Evolutionary conservation across 805 yeast genomes (phyloP).

Genomic region (Scheffersomyces stipitis): DNA sequence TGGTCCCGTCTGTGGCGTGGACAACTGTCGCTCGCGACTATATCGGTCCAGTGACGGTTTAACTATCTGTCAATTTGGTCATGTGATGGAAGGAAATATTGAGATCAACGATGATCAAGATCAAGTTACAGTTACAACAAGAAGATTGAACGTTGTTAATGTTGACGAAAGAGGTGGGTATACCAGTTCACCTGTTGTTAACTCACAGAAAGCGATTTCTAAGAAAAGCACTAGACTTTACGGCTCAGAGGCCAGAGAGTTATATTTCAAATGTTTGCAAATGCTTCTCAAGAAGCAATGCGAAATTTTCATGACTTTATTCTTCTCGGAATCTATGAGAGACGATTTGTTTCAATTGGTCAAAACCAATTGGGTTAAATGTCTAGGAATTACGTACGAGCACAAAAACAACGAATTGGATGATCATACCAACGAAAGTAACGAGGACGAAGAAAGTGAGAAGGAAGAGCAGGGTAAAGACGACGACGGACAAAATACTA

Average conservation of each 20-base stretch:
- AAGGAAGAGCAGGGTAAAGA: too few relatives aligned
- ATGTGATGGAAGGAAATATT: slow-evolving; percentile 75
- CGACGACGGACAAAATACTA: not conserved
- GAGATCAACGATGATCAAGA: slow-evolving; percentile 86
- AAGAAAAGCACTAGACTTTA: slow-evolving; percentile 25
- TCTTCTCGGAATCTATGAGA: slow-evolving; percentile 8
- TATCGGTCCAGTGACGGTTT: slow-evolving; percentile 77
- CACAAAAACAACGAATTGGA: not conserved
- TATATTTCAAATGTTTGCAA: slow-evolving; percentile 51
- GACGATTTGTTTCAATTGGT: slow-evolving; percentile 20
- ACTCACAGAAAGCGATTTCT: not conserved
- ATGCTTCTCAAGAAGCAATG: slow-evolving; percentile 49
- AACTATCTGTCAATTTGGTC: slow-evolving; percentile 86
- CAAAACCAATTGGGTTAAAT: slow-evolving; percentile 33
- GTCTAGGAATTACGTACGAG: slow-evolving; percentile 9
- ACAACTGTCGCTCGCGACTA: slow-evolving; percentile 79
- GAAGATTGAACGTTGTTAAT: slow-evolving; percentile 47
- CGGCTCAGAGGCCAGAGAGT: slow-evolving; percentile 48
- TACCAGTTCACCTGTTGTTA: slow-evolving; percentile 3
- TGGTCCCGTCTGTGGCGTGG: slow-evolving; percentile 87
- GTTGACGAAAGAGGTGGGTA: slow-evolving; percentile 10
- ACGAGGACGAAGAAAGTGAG: slow-evolving; percentile 1
- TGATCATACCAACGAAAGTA: not conserved
- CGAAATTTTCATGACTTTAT: slow-evolving; percentile 15
- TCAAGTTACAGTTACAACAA: slow-evolving; percentile 49